A percentile compares a stretch with the other conserved stretches of the same genome.
Conservation (phyloP, 192 early-diverging fungal genomes). For the Pecoramyces ruminantium region DNA sequence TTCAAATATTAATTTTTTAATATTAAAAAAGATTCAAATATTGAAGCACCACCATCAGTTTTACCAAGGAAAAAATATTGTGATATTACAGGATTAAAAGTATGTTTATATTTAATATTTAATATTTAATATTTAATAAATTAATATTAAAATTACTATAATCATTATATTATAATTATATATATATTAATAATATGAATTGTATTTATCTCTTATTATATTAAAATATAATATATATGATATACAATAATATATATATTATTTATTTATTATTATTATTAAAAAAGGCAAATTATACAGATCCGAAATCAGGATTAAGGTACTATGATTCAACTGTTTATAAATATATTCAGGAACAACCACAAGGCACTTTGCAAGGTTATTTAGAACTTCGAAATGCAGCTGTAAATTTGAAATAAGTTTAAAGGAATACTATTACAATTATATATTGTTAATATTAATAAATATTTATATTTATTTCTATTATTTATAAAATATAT, state of each 20-base stretch:
- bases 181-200: no score
- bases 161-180: no score
- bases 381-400: constrained; percentile 68
- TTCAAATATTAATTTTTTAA: no score
- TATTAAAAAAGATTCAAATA: constrained; percentile 59
- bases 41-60: constrained; percentile 70
- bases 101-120: constrained; percentile 2
- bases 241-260: no score
- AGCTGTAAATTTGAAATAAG: constrained; percentile 1
- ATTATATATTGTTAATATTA: no score
- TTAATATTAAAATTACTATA: no score
- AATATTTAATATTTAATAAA: neutral
- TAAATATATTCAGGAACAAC: constrained; percentile 48
- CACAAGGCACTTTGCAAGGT: constrained; percentile 58
- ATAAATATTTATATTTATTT: no score
- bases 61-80: constrained; percentile 77
- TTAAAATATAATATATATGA: no score
- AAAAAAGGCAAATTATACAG: constrained; percentile 61
- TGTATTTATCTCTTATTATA: no score
- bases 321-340: constrained; percentile 73
- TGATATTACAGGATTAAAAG: constrained; percentile 74
- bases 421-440: no score
- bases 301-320: constrained; percentile 68
- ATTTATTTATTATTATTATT: no score
- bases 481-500: no score